These are phyloP conservation scores for Leccinellum rugosiceps DNA, from an alignment of 768 basidiomycete species.

Conservation along the genomic window DNA sequence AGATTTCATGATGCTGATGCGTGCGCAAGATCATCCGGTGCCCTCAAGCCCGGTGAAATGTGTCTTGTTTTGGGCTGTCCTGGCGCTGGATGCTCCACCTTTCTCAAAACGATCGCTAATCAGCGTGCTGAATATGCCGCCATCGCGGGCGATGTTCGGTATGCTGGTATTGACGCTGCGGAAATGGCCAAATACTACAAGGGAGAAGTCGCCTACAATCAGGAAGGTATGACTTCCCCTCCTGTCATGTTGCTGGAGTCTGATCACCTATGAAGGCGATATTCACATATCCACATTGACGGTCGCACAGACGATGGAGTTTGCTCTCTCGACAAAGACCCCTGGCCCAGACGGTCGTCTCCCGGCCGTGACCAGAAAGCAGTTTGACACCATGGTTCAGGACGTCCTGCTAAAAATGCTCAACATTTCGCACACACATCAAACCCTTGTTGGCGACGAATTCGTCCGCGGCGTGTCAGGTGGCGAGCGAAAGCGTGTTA, in stretches of 20 bases:
- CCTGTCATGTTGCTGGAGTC: neutral
- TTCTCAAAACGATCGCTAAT: constrained; percentile 82
- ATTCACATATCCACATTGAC: constrained; percentile 80
- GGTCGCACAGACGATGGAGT: constrained; percentile 72
- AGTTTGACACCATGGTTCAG: constrained; percentile 54
- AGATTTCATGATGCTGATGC: neutral
- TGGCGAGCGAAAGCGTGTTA: constrained; percentile 76
- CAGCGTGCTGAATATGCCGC: constrained; percentile 60
- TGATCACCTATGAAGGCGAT: constrained; percentile 51
- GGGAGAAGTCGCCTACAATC: constrained; percentile 78
- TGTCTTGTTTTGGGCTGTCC: constrained; percentile 82
- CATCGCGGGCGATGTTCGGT: constrained; percentile 71
- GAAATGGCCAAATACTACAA: constrained; percentile 77
- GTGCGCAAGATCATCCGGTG: constrained; percentile 54
- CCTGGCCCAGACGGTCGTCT: constrained; percentile 72
- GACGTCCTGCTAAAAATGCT: constrained; percentile 72
- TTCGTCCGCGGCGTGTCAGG: constrained; percentile 81
- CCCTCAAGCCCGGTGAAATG: constrained; percentile 81
- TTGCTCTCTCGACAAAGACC: constrained; percentile 70
- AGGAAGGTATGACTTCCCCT: constrained; percentile 49
- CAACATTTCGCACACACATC: constrained; percentile 74
- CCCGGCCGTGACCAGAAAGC: constrained; percentile 58
- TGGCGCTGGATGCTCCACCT: constrained; percentile 81
- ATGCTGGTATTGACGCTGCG: constrained; percentile 72
- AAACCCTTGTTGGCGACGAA: constrained; percentile 83